These are phyloP conservation scores for Starmerella powellii DNA, from an alignment of 805 yeast species.

Conservation along the genomic window DNA sequence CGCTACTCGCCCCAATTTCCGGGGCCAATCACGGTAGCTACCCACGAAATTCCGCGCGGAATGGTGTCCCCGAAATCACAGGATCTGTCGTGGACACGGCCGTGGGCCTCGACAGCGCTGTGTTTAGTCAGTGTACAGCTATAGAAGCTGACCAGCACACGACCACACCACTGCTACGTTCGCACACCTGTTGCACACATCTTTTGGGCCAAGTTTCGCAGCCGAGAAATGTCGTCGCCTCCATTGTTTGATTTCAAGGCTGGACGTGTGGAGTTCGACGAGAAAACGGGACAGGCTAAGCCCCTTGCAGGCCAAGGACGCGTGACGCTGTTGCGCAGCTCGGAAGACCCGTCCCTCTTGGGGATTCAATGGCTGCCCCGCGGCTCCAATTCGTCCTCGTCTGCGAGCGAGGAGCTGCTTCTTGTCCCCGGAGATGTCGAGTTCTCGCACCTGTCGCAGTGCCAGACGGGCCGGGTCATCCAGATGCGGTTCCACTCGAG, in stretches of 20 bases:
- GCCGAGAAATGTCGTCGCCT: conserved; percentile 11
- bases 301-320: conserved; percentile 63
- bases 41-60: too few relatives aligned
- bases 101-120: too few relatives aligned
- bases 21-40: too few relatives aligned
- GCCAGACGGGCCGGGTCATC: conserved; percentile 67
- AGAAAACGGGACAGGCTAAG: conserved; percentile 47
- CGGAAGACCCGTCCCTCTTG: conserved; percentile 60
- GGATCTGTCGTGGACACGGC: too few relatives aligned
- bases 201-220: too few relatives aligned
- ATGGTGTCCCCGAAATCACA: too few relatives aligned
- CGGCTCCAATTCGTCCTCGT: conserved; percentile 28
- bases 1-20: too few relatives aligned
- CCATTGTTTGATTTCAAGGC: conserved; percentile 48
- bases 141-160: too few relatives aligned
- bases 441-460: conserved; percentile 56
- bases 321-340: conserved; percentile 46
- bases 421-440: conserved; percentile 79
- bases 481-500: conserved; percentile 52
- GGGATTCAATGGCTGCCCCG: conserved; percentile 66
- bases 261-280: conserved; percentile 56
- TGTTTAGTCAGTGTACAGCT: too few relatives aligned
- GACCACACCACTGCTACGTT: too few relatives aligned
- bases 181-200: too few relatives aligned
- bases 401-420: conserved; percentile 38